Base-by-base conservation (phyloP, 108 stramenopile species). In the Nitzschia inconspicua region DNA sequence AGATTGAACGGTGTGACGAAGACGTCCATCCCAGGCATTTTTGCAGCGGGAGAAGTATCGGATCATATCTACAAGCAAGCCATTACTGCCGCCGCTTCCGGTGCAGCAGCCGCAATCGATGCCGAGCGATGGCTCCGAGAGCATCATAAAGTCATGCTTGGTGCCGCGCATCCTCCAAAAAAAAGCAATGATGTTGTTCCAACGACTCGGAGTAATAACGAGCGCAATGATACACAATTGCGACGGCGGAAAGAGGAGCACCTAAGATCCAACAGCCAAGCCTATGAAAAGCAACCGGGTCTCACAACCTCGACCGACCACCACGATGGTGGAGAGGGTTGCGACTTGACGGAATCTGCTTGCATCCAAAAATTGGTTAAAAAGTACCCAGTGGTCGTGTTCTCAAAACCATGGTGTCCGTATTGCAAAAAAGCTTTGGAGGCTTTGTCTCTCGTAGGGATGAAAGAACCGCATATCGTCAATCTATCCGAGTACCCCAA, bases 21-120 rank as follows among this genome's bases (percentile, higher is more conserved):
- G 8, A 68, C 72, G 24, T 86, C 84, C 23, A 65, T 92, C 22
- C 77, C 80, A 18, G 95, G 95, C 32, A 77, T 94, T 37, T 96
- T 94, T 76, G 93, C 95, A 0, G 90, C 86, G 18, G 95, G 95
- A 7, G 95, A 96, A 65, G 93, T 93, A 19, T 68, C 85, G 4
- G 93, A 93, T 59, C 65, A 71, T 19, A 55, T 87, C 9, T 96
- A 96, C 60, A 89, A 93, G 24, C 95, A 96, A 66, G 95, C 89
- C 3, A 84, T 91, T 44, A 96, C 93, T 13, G 83, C 85, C 31
- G 89, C 95, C 0, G 92, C 93, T 44, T 78, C 73, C 43, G 95
- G 95, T 9, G 91, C 91, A 35, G 77, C 82, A 50, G 95, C 95
- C 10, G 95, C 93, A 11, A 73, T 96, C 44, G 95, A 96, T 73